phyloP scores from a whole-genome alignment of 1,284 basidiomycete genomes.

The Austropuccinia psidii region DNA sequence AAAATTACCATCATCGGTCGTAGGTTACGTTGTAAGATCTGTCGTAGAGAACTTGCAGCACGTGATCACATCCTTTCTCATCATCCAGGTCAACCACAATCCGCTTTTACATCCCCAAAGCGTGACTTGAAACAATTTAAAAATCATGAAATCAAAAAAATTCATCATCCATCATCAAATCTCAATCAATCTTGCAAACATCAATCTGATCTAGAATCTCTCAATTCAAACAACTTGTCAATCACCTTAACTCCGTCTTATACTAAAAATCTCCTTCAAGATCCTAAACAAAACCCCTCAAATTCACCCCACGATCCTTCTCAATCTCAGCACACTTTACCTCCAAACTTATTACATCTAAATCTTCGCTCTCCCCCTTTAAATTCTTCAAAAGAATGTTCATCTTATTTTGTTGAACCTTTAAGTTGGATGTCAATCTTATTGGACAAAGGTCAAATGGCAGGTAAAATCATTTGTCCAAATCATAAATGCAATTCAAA shows the following conservation, averaged over 20 bases:
- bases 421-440: conserved; percentile 92
- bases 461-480: conserved; percentile 83
- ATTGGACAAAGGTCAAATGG: conserved; percentile 63
- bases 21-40: conserved; percentile 24
- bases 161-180: neutral
- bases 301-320: neutral
- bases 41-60: conserved; percentile 19
- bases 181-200: neutral
- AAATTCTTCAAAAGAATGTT: neutral
- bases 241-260: too few relatives aligned
- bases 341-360: too few relatives aligned
- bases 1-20: conserved; percentile 13
- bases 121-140: conserved; percentile 42
- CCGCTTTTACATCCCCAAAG: conserved; percentile 43
- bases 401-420: conserved; percentile 48
- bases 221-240: neutral
- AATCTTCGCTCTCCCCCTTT: neutral
- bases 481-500: conserved; percentile 81
- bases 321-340: neutral
- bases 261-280: too few relatives aligned
- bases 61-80: conserved; percentile 28
- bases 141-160: neutral
- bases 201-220: neutral
- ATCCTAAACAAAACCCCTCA: too few relatives aligned
- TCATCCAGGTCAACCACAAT: conserved; percentile 41